A percentile compares a stretch with the other conserved stretches of the same genome.
Conservation (phyloP, 345 rosid genomes). For the Acer campestre region DNA sequence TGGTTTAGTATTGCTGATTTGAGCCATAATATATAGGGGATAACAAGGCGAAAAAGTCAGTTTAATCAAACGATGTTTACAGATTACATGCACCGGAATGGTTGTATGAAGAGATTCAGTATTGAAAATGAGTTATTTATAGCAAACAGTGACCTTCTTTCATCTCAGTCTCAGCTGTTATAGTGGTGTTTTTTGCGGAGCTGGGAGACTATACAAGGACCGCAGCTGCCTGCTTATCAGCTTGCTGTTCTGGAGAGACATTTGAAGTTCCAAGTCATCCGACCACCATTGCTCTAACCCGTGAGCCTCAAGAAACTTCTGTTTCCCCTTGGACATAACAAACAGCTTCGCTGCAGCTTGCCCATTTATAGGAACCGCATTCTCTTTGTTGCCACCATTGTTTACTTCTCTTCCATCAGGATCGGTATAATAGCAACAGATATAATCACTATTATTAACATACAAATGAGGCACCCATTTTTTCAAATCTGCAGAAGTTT, state of each 20-base stretch:
- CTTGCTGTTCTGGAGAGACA: conserved; percentile 68
- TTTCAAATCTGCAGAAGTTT: conserved; percentile 41
- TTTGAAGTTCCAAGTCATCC: conserved; percentile 73
- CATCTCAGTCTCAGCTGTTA: conserved; percentile 19
- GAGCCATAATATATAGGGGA: background rate
- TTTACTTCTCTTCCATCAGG: conserved; percentile 46
- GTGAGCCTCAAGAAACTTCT: conserved; percentile 92
- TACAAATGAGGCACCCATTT: conserved; percentile 93
- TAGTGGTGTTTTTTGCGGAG: conserved; percentile 31
- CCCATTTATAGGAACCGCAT: conserved; percentile 32
- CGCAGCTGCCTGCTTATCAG: conserved; percentile 86
- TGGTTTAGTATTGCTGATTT: conserved; percentile 12
- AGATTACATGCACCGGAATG: background rate
- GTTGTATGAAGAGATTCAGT: background rate
- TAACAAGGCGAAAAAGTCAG: conserved; percentile 11
- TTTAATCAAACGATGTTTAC: background rate
- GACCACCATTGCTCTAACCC: conserved; percentile 99
- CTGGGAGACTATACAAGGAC: conserved; percentile 66
- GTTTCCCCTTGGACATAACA: conserved; percentile 89
- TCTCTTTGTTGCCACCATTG: conserved; percentile 51
- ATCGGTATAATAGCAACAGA: conserved; percentile 76
- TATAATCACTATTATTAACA: conserved; percentile 88
- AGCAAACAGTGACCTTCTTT: background rate
- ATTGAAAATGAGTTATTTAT: conserved; percentile 30
- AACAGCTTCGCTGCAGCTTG: conserved; percentile 83